phyloP scores from a whole-genome alignment of 2,329 filamentous ascomycete genomes.

The Hypoxylon rubiginosum region DNA sequence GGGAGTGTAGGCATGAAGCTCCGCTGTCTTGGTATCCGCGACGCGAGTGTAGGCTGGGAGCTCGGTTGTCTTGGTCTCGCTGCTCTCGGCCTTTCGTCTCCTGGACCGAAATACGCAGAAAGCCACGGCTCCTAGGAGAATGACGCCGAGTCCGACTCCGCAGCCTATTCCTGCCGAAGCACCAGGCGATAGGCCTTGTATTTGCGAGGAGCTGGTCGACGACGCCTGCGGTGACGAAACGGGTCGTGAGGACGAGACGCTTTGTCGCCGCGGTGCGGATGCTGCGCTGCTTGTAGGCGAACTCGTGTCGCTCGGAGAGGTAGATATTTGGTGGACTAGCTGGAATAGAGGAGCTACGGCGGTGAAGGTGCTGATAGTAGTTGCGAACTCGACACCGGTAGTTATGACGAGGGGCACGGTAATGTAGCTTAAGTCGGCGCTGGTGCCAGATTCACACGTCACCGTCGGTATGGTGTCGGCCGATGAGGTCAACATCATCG shows the following conservation, averaged over 20 bases:
- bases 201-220: neutral
- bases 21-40: too few species aligned
- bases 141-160: constrained; percentile 11
- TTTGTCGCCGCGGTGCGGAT: too few species aligned
- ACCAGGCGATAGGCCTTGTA: constrained; percentile 12
- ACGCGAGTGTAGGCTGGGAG: neutral
- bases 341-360: constrained; percentile 27
- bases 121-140: constrained; percentile 13
- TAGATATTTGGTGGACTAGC: constrained; percentile 20
- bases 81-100: neutral
- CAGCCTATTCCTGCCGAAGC: constrained; percentile 21
- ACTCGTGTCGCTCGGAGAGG: neutral
- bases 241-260: too few species aligned
- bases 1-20: neutral
- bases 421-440: constrained; percentile 12
- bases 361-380: constrained; percentile 9
- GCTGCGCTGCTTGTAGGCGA: neutral
- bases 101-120: constrained; percentile 18
- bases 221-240: neutral
- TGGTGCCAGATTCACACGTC: constrained; percentile 24
- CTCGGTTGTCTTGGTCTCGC: neutral
- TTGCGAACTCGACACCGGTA: neutral
- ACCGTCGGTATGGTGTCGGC: constrained; percentile 9
- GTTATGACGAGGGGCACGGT: constrained; percentile 14
- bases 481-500: constrained; percentile 10